Base-by-base conservation (phyloP, 805 yeast species). In the Nakazawaea holstii region DNA sequence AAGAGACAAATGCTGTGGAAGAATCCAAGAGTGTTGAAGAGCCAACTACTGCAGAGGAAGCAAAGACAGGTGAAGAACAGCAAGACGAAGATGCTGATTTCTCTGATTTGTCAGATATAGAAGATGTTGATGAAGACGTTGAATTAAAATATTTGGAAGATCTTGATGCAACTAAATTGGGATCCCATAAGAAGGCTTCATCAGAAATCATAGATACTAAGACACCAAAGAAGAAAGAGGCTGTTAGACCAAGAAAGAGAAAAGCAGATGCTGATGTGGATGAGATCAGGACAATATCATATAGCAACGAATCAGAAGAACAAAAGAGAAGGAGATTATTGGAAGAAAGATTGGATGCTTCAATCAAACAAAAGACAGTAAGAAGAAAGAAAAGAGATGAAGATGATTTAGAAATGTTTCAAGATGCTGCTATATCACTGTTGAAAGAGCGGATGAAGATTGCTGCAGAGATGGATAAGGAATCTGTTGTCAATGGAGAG, bases 401-500 rank as follows among this genome's bases (percentile, higher is more conserved):
- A 57, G 96, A 89, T 60, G 99, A 94, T 67, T 69, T 94, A 54
- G 98, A 95, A 62, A 84, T 89, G 59, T 85, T 88, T 84, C 95
- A 91, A 62, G 99, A 94, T 72, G 97, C 91, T 60, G 77, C 79
- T 51, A 87, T 94, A 53, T 81, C 88, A 45, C 76, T 76, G 52
- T 73, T 94, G 55, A 87, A 95, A 54, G 90, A 85, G 57, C 80
- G 80, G 65, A 94, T 94, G 99, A 87, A 90, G 58, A 78, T 81
- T 54, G 92, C 90, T 4, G 95, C 95, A 11, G 84, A 81, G 62
- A 66, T 76, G 59, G 95, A 87, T 65, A 73, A 73, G 10, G 82
- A 78, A 49, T 67, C 73, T 51, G 73, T 77, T 50, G 69, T 77
- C 42, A 77, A 80, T 55, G 84, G 84, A 33, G 71, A 68, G 55